Conservation (phyloP, 805 yeast species). For the Lipomyces yamadae region DNA sequence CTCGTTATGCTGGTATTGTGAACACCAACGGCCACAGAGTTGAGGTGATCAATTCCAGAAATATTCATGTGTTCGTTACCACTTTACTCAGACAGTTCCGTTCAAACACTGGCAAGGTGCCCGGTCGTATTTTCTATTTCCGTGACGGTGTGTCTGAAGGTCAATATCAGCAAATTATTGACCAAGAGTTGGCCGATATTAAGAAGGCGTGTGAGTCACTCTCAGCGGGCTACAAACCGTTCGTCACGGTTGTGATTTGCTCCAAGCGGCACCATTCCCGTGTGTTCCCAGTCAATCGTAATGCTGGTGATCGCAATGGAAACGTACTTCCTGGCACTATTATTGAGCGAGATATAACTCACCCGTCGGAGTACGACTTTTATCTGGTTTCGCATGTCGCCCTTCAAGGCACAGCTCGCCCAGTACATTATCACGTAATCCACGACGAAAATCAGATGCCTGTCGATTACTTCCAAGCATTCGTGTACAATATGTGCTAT, state of each 20-base stretch:
- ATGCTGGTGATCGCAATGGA: constrained; percentile 39
- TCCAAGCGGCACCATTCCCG: constrained; percentile 43
- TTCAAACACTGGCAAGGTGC: constrained; percentile 39
- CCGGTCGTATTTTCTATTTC: constrained; percentile 43
- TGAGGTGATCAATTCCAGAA: constrained; percentile 22
- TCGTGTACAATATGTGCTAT: constrained; percentile 45
- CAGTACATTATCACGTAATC: constrained; percentile 46
- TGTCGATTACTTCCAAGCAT: constrained; percentile 34
- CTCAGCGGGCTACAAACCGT: constrained; percentile 37
- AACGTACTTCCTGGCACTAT: constrained; percentile 43
- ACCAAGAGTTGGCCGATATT: constrained; percentile 43
- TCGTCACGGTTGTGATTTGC: constrained; percentile 42
- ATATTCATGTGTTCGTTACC: constrained; percentile 15
- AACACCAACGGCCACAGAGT: constrained; percentile 23
- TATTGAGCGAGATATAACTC: constrained; percentile 45
- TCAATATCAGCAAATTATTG: constrained; percentile 43
- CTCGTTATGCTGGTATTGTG: constrained; percentile 28
- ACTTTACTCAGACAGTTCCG: constrained; percentile 21
- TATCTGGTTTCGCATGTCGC: constrained; percentile 46
- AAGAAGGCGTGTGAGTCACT: constrained; percentile 26
- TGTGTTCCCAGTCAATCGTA: constrained; percentile 42
- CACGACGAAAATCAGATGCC: constrained; percentile 43
- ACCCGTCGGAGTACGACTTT: constrained; percentile 45
- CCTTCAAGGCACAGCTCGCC: constrained; percentile 47
- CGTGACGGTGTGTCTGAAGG: constrained; percentile 48